Evolutionary conservation across 257 asterid genomes (phyloP), one percentile per base, ranked within the genome.

Genomic region (Paulownia fortunei): DNA sequence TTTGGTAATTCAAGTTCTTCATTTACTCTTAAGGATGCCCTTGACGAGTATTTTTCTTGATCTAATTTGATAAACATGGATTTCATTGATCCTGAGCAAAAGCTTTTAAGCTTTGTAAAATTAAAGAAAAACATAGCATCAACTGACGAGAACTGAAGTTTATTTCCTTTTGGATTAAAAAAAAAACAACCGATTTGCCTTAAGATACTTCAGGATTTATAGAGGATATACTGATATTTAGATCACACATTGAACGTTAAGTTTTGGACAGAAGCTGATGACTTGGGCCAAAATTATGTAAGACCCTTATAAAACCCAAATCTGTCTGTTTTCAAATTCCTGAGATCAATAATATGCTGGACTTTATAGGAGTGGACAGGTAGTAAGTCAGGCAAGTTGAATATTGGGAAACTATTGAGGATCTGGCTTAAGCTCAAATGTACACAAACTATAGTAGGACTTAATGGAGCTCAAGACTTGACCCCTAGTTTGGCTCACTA

Each of bases 21-120:
- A 13, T 79, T 44, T 54, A 30, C 76, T 55, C 26, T 47, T 32
- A n/a, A n/a, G n/a, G 34, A 18, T 39, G 15, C 19, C 63, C 37
- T 39, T 54, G 51, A 64, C 63, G 47, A 18, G 44, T 39, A 4
- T 6, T 21, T 65, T 73, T 73, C 62, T 80, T 30, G 70, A 79
- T 49, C 51, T 37, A 36, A 66, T 56, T 58, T 52, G 62, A 26
- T 39, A 21, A 54, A 42, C 49, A 39, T 69, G 78, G 52, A 69
- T 8, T 21, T 52, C 51, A 0, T 19, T 23, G 32, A 65, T 19
- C 32, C 12, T 32, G 63, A 47, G 54, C 27, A 15, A 16, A 39
- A 4, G 60, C 69, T 37, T 32, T 41, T 55, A 42, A 32, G 30
- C 39, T 47, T 26, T 27, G 75, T 21, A 49, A 19, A 55, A 13